These are phyloP conservation scores for Candida cerambycidarum DNA, from an alignment of 805 yeast species.

Conservation along the genomic window DNA sequence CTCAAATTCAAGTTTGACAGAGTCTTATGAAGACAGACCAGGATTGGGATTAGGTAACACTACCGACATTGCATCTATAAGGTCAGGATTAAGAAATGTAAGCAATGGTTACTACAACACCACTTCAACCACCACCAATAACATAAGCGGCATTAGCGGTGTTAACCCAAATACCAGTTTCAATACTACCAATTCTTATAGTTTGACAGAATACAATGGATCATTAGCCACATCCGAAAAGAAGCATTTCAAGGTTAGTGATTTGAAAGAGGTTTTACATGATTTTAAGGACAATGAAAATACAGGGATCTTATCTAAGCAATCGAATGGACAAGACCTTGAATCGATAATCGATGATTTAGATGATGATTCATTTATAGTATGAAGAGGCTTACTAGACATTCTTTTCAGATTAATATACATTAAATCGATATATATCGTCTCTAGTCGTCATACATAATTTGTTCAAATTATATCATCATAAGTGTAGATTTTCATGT, in stretches of 20 bases:
- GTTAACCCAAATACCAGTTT: constrained; percentile 9
- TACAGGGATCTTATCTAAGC: background rate
- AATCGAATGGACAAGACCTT: constrained; percentile 29
- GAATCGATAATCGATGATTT: constrained; percentile 34
- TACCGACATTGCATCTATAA: constrained; percentile 41
- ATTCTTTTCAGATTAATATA: constrained; percentile 5
- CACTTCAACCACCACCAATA: too few relatives aligned
- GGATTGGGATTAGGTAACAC: constrained; percentile 38
- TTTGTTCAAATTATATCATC: background rate
- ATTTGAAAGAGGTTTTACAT: constrained; percentile 29
- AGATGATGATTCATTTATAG: constrained; percentile 21
- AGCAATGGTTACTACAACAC: too few relatives aligned
- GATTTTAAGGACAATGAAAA: constrained; percentile 10
- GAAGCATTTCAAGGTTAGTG: constrained; percentile 33
- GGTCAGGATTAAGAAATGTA: constrained; percentile 28
- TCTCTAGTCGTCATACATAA: constrained; percentile 3
- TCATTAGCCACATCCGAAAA: constrained; percentile 18
- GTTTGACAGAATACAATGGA: constrained; percentile 16
- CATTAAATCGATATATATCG: constrained; percentile 7
- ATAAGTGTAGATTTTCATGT: too few relatives aligned
- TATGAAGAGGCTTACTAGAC: too few relatives aligned
- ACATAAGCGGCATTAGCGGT: constrained; percentile 1
- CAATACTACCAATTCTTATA: constrained; percentile 9
- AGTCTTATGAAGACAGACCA: constrained; percentile 15
- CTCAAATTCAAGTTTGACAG: background rate